Evolutionary conservation across 371 early-diverging fungal genomes (phyloP), one percentile per base, ranked within the genome.

Genomic region (Mucor irregularis): DNA sequence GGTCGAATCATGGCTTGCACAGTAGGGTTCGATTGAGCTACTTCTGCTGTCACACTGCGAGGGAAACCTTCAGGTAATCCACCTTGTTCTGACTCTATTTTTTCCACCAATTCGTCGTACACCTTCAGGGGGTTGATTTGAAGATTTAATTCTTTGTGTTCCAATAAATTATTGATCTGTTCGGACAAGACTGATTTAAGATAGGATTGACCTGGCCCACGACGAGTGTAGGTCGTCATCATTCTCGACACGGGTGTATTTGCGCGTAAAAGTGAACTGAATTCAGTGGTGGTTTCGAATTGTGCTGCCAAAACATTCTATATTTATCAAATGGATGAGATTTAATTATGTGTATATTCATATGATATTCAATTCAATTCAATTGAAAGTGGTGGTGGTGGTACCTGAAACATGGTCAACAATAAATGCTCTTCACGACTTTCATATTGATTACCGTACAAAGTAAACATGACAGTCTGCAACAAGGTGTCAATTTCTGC

Each of bases 361-460:
- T 22, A 29, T 9, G 13, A 45, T 29, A 29, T 3, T n/a, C 0
- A 43, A 3, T 9, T 11, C 37, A 46, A 43, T 39, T n/a, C n/a
- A n/a, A n/a, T n/a, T n/a, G n/a, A n/a, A n/a, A n/a, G n/a, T n/a
- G n/a, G n/a, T n/a, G n/a, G n/a, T n/a, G n/a, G n/a, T n/a, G n/a
- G 42, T 72, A 92, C 90, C 83, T 96, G 96, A 70, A 97, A 95
- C 95, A 97, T 93, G 26, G 94, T 92, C 62, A 97, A 69, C 40
- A 97, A 71, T 26, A 97, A 74, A 72, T 93, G 92, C 69, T 97
- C 97, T 82, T 97, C 96, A 30, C 96, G 86, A 30, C 90, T 85
- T 64, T 97, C 96, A 66, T 94, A 96, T 70, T 96, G 96, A 71
- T 95, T 95, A 43, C 96, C 96, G 59, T 92, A 97, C 34, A 97